phyloP scores from a whole-genome alignment of 495 filamentous ascomycete species.

The Oleoguttula mirabilis region DNA sequence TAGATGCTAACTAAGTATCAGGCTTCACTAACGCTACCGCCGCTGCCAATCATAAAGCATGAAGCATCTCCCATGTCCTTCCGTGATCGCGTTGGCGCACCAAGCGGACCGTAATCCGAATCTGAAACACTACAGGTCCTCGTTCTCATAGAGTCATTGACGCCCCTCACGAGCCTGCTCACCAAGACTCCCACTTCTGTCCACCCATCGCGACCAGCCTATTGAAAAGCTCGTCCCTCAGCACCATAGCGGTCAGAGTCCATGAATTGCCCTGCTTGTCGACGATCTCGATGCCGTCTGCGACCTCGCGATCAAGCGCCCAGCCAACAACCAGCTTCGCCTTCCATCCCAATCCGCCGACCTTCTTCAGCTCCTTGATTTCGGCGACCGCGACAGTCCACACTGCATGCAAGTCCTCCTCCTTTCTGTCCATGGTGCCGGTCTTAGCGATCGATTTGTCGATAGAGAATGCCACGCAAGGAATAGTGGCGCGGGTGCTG shows the following conservation, averaged over 20 bases:
- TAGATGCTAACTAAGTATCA: no score
- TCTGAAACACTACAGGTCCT: no score
- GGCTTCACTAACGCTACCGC: no score
- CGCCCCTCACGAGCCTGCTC: no score
- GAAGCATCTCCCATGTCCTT: no score
- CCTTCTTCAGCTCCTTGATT: conserved; percentile 61
- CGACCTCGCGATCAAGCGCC: conserved; percentile 62
- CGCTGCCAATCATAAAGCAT: no score
- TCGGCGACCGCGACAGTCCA: conserved; percentile 50
- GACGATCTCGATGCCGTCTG: conserved; percentile 62
- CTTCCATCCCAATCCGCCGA: conserved; percentile 83
- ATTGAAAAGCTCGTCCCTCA: conserved; percentile 77
- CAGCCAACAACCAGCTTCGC: conserved; percentile 74
- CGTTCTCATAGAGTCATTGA: no score
- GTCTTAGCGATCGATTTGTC: conserved; percentile 35
- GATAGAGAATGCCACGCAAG: conserved; percentile 46
- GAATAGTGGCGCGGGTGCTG: conserved; percentile 46
- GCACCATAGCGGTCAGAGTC: conserved; percentile 57
- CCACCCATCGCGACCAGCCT: conserved; percentile 67
- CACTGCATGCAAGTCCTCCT: conserved; percentile 40
- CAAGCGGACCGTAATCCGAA: no score
- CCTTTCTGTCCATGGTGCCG: conserved; percentile 34
- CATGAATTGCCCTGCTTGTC: conserved; percentile 42
- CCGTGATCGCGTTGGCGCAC: no score
- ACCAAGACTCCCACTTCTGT: conserved; percentile 84